Evolutionary conservation across 1,284 basidiomycete species (phyloP), one percentile per base, ranked within the genome.

Genomic region (Boletus hoseneyae): DNA sequence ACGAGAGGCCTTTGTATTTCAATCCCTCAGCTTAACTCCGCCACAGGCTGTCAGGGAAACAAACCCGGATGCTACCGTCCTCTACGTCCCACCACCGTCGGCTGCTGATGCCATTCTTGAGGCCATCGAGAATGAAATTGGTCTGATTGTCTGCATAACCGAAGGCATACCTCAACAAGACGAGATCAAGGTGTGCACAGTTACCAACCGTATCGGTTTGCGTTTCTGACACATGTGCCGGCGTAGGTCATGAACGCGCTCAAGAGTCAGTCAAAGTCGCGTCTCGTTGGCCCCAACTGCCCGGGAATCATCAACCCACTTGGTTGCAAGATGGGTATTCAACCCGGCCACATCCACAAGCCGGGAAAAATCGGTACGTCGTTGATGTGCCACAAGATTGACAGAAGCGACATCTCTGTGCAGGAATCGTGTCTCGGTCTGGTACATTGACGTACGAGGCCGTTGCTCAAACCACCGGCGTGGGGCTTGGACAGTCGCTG

Each of bases 261-360:
- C 61, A 91, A 90, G 69, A 88, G 85, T 66, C 97, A 99, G 72
- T 93, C 85, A 57, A 94, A 92, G 66, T 96, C 93, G 52, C 87
- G 97, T 61, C 87, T 99, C 60, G 90, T 97, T 45, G 93, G 93
- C 29, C 94, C 93, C 40, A 99, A 99, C 73, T 99, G 97, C 74
- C 97, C 97, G 5, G 97, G 97, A 69, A 87, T 99, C 64, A 98
- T 99, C 66, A 94, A 95, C 67, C 93, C 94, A 25, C 80, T 90
- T 50, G 96, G 96, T 15, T 99, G 97, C 79, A 99, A 99, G 79
- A 98, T 99, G 85, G 97, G 97, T 55, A 99, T 99, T 69, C 96
- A 98, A 76, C 97, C 97, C 23, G 96, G 95, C 36, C 93, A 97
- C 68, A 96, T 99, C 62, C 96, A 98, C 77, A 91, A 74, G 57